Conservation (phyloP, 495 filamentous ascomycete species). For the Neurospora discreta region DNA sequence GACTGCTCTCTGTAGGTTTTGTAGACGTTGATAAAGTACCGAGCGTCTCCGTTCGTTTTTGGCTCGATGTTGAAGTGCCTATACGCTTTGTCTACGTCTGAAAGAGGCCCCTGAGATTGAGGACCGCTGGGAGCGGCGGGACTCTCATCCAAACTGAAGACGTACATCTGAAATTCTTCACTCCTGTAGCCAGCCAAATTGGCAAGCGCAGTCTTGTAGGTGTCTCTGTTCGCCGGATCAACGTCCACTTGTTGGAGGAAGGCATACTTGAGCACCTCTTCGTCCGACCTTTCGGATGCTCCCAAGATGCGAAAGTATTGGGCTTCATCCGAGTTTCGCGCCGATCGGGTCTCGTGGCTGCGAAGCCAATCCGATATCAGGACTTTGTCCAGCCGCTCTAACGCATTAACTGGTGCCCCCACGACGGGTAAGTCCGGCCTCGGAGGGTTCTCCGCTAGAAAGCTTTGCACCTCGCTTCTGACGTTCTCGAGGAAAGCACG, state of each 20-base stretch:
- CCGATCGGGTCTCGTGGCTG: background rate
- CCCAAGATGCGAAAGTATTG: slow-evolving; percentile 9
- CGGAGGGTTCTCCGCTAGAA: slow-evolving; percentile 10
- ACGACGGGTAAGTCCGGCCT: slow-evolving; percentile 4
- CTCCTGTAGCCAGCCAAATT: slow-evolving; percentile 7
- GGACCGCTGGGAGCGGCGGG: background rate
- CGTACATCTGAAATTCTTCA: slow-evolving; percentile 16
- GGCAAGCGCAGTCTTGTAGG: slow-evolving; percentile 14
- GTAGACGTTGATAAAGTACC: slow-evolving; percentile 15
- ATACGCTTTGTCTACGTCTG: slow-evolving; percentile 8
- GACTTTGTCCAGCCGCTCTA: slow-evolving; percentile 10
- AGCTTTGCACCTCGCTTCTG: slow-evolving; percentile 23
- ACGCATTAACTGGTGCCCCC: slow-evolving; percentile 7
- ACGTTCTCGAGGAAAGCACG: slow-evolving; percentile 26
- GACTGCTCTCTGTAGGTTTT: slow-evolving; percentile 10
- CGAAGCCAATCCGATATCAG: slow-evolving; percentile 6
- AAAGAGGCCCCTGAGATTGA: slow-evolving; percentile 3
- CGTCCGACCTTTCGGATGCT: slow-evolving; percentile 9
- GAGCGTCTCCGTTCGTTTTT: background rate
- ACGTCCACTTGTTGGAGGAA: slow-evolving; percentile 13
- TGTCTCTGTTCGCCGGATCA: slow-evolving; percentile 5
- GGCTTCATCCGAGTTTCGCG: background rate
- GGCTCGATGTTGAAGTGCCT: slow-evolving; percentile 8
- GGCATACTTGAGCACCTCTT: slow-evolving; percentile 17
- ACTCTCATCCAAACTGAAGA: background rate